Evolutionary conservation across 2,329 filamentous ascomycete species (phyloP), one percentile per base, ranked within the genome.

Genomic region (Botrytis elliptica): DNA sequence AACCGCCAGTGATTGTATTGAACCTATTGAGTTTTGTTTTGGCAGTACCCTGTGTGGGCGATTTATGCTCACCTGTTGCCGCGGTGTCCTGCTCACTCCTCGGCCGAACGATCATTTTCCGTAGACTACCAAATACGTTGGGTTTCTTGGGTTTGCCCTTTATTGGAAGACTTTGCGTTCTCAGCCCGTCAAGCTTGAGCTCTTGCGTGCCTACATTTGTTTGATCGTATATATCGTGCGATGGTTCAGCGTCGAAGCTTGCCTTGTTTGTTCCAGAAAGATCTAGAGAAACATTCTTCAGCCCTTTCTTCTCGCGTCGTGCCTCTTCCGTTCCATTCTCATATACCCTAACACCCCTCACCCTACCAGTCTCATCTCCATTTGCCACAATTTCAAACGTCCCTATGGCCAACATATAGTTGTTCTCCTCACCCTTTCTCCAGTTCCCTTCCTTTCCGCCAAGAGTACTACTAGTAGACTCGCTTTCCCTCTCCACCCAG

Each of bases 61-160:
- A 42, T 67, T n/a, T 29, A 57, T 42, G n/a, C 33, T 67, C 49
- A 55, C 49, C 62, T 46, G 40, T 66, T n/a, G 42, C 22, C 1
- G 38, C 33, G 9, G 46, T 67, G 65, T 69, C 66, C n/a, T 40
- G 70, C 44, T 72, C 70, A 36, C 70, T 72, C 40, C 29, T 59
- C 16, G 62, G 70, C n/a, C 62, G 44, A 20, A 20, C 49, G 20
- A 72, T 55, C 18, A 72, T 57, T 36, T 36, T 72, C 29, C 38
- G 65, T 22, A 72, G 40, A 29, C 49, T 67, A n/a, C 25, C 70
- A n/a, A 72, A 42, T n/a, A 55, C 62, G 9, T 29, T 33, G 2
- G 62, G 16, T 33, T 46, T 72, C 20, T n/a, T 72, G n/a, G 12
- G 20, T 65, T 57, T 72, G 7, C 22, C 6, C 22, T 68, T 59